A percentile compares a stretch with the other conserved stretches of the same genome.
phyloP scores from a whole-genome alignment of 805 yeast species.

The Candida suzukii region DNA sequence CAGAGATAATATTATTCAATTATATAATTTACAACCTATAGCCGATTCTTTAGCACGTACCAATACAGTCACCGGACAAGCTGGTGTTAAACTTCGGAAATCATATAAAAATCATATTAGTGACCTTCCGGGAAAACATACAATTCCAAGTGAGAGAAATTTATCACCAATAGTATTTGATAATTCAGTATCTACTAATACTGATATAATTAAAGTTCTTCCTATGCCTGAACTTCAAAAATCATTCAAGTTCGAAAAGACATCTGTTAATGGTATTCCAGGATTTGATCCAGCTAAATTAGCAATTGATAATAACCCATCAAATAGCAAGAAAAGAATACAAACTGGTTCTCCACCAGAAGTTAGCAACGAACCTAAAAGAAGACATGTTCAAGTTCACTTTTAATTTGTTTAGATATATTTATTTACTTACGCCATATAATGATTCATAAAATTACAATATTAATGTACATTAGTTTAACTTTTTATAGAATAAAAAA shows the following conservation, averaged over 20 bases:
- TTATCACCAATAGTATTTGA: constrained; percentile 31
- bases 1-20: constrained; percentile 55
- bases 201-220: constrained; percentile 34
- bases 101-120: constrained; percentile 89
- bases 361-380: constrained; percentile 13
- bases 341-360: constrained; percentile 12
- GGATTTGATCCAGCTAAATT: constrained; percentile 66
- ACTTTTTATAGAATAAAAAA: no score
- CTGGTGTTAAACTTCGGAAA: constrained; percentile 84
- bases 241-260: constrained; percentile 55
- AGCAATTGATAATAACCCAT: constrained; percentile 44
- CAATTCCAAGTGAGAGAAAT: constrained; percentile 44
- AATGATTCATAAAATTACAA: no score
- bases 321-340: constrained; percentile 20
- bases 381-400: constrained; percentile 27
- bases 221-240: constrained; percentile 40
- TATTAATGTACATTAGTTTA: no score
- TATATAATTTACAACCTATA: constrained; percentile 60
- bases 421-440: no score
- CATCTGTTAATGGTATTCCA: constrained; percentile 64
- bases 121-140: constrained; percentile 78
- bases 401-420: no score
- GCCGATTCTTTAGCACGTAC: constrained; percentile 81
- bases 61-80: constrained; percentile 67
- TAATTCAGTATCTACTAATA: constrained; percentile 27